Evolutionary conservation across 805 yeast genomes (phyloP), one percentile per base, ranked within the genome.

Genomic region (Nematodospora valgi): DNA sequence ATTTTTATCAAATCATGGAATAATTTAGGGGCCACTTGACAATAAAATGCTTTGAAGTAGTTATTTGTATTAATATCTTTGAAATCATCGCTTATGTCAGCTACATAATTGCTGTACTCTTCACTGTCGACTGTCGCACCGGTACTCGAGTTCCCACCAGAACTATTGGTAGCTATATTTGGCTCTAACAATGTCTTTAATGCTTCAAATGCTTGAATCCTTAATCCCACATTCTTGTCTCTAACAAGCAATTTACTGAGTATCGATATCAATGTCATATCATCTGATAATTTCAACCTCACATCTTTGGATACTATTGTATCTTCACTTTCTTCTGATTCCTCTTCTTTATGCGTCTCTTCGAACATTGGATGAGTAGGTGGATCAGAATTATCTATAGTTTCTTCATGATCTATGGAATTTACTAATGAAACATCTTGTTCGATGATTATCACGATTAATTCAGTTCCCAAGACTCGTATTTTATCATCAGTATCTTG

Each of bases 171-270:
- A 4, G 63, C 65, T 12, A 60, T 59, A 38, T 58, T 62, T 1
- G 86, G 80, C 49, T 84, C 89, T 10, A 89, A 64, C 22, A 89
- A 58, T 2, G 80, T 78, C 51, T 80, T 80, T 32, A 89, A 58
- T 1, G 96, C 95, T 58, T 88, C 96, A 43, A 76, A 79, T 0
- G 89, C 83, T 55, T 88, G 96, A 5, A 84, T 76, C 50, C 83
- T 80, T 34, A 88, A 59, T 0, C 95, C 94, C 4, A 80, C 74
- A 43, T 79, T 79, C 8, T 67, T 62, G 40, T 84, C 94, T 14
- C 74, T 69, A 3, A 80, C 54, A 5, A 89, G 55, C 12, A 87
- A 70, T 23, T 77, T 71, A 0, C 82, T 70, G 23, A 87, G 57
- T 6, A 78, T 68, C 5, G 62, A 49, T 16, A 81, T 59, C 32